Base-by-base conservation (phyloP, 1,284 basidiomycete species). In the Sanghuangporus baumii region DNA sequence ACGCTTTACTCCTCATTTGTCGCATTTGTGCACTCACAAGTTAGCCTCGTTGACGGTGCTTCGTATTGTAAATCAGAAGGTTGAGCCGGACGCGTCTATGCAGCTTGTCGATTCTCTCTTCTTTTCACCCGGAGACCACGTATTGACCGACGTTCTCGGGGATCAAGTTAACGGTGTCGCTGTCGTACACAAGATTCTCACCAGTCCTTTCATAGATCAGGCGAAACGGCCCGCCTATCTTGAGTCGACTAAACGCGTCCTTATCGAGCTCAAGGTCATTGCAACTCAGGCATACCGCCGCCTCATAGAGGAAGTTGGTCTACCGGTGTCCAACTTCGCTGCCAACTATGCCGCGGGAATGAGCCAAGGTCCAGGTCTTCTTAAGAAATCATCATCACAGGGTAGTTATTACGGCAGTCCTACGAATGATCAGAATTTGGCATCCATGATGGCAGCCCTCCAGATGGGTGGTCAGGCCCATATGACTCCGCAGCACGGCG, bases 1-100 rank as follows among this genome's bases (percentile, higher is more conserved):
- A 55, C 91, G 96, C 48, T 96, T 99, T 73, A 93, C 93, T 0
- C 94, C 97, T 46, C 96, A 99, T 73, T 82, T 99, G 41, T 93
- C 93, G 1, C 95, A 98, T 73, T 81, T 99, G 62, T 98, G 96
- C 78, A 98, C 96, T 1, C 97, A 99, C 81, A 99, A 99, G 78
- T 77, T 99, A 65, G 96, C 97, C 0, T 96, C 94, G 1, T 81
- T 95, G 67, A 97, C 96, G 0, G 93, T 99, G 41, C 80, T 98
- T 66, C 84, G 96, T 69, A 91, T 96, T 68, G 88, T 96, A 71
- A 95, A 96, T 71, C 94, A 96, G 74, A 94, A 93, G 75, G 87
- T 88, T 38, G 94, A 96, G 73, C 87, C 89, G 0, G 85, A 89
- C 54, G 91, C 91, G 31, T 95, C 93, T 11, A 83, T 78, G 61